Conservation (phyloP, 768 basidiomycete genomes). For the Panellus pusillus region DNA sequence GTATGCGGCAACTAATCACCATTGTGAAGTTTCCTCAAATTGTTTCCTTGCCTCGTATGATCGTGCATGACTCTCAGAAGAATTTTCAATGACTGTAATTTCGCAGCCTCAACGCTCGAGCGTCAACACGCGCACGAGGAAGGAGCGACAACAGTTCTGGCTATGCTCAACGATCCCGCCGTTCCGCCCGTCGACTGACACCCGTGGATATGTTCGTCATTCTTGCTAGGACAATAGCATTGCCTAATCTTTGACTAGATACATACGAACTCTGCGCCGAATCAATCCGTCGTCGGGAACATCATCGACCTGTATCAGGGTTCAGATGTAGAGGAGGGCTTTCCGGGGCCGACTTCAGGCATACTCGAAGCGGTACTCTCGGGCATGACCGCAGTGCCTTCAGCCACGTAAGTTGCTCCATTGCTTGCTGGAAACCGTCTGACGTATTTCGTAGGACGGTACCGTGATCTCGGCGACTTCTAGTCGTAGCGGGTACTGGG, state of each 20-base stretch:
- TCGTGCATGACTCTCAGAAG: background rate
- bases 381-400: constrained; percentile 21
- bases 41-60: constrained; percentile 22
- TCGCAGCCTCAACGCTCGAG: constrained; percentile 18
- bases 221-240: background rate
- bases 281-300: constrained; percentile 9
- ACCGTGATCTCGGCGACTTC: constrained; percentile 13
- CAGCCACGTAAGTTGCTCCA: constrained; percentile 12
- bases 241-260: background rate
- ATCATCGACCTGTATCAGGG: constrained; percentile 18
- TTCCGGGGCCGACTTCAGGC: background rate
- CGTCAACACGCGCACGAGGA: constrained; percentile 5
- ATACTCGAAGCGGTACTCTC: background rate
- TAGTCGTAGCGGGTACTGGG: constrained; percentile 19
- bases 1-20: background rate
- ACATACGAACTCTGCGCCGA: background rate
- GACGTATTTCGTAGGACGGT: constrained; percentile 10
- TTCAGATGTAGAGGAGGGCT: background rate
- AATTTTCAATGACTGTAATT: background rate
- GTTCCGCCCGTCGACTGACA: background rate
- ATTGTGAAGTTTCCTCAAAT: constrained; percentile 17
- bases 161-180: background rate
- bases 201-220: constrained; percentile 4
- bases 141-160: background rate
- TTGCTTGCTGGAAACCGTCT: background rate